phyloP scores from a whole-genome alignment of 2,329 filamentous ascomycete species.

The Colletotrichum sp. region DNA sequence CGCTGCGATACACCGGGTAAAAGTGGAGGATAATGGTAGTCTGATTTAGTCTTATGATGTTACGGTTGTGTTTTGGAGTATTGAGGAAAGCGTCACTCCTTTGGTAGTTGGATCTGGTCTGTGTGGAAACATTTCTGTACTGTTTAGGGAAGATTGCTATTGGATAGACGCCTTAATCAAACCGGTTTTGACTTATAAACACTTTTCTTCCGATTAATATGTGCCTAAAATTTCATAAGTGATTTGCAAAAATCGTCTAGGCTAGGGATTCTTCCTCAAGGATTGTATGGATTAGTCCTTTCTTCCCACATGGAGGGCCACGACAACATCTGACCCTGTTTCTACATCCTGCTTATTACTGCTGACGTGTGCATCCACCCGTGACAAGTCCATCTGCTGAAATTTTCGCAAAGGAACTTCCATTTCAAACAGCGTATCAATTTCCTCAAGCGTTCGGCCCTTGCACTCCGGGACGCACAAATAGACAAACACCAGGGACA shows the following conservation, averaged over 20 bases:
- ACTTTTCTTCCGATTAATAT: not conserved
- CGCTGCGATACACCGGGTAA: not conserved
- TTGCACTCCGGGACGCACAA: conserved; percentile 51
- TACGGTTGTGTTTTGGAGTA: conserved; percentile 7
- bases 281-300: not conserved
- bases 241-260: not conserved
- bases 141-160: not conserved
- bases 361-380: not conserved
- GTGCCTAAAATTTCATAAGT: not conserved
- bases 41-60: conserved; percentile 9
- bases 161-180: conserved; percentile 9
- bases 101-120: conserved; percentile 3
- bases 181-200: not conserved
- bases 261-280: not conserved
- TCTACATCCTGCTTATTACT: not conserved
- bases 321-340: not conserved
- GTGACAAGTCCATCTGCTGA: not conserved
- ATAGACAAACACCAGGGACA: not conserved
- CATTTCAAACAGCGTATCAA: conserved; percentile 51
- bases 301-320: not conserved
- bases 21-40: conserved; percentile 18
- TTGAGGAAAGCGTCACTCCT: conserved; percentile 8
- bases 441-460: conserved; percentile 76
- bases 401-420: not conserved
- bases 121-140: conserved; percentile 3